Percentiles rank a stretch among this genome's conserved stretches.
Evolutionary conservation across 345 rosid species (phyloP).

Genomic region (Raphanus raphanistrum): DNA sequence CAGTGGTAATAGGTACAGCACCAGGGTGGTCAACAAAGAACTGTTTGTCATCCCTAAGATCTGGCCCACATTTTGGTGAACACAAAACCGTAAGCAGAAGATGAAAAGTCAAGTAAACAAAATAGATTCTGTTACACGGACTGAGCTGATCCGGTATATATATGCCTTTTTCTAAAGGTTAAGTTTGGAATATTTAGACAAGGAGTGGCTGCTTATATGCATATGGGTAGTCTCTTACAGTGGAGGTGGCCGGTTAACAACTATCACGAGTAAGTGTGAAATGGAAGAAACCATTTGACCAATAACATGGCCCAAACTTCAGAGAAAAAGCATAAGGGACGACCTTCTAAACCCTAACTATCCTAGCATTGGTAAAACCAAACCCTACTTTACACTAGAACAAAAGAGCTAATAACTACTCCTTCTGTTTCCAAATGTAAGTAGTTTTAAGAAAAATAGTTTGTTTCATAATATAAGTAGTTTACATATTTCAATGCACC

Average conservation of each 20-base stretch:
- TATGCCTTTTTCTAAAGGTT: background rate
- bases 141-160: background rate
- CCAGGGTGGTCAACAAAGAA: constrained; percentile 92
- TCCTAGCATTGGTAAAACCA: background rate
- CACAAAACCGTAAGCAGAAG: constrained; percentile 22
- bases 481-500: too few species aligned
- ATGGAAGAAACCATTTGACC: background rate
- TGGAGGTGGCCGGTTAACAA: constrained; percentile 10
- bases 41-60: constrained; percentile 93
- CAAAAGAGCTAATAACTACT: background rate
- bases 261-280: constrained; percentile 6
- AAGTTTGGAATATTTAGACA: background rate
- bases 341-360: background rate
- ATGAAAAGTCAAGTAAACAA: background rate
- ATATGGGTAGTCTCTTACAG: background rate
- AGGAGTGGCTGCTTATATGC: background rate
- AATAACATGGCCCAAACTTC: background rate
- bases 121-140: background rate
- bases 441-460: too few species aligned
- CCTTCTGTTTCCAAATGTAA: too few species aligned
- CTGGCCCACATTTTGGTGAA: constrained; percentile 44
- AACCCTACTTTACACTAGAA: too few species aligned
- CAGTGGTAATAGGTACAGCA: constrained; percentile 82
- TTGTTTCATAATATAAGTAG: too few species aligned
- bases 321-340: background rate